A percentile compares a stretch with the other conserved stretches of the same genome.
These are phyloP conservation scores for Symbiodinium pilosum DNA, from an alignment of 73 alveolate species.

Conservation along the genomic window DNA sequence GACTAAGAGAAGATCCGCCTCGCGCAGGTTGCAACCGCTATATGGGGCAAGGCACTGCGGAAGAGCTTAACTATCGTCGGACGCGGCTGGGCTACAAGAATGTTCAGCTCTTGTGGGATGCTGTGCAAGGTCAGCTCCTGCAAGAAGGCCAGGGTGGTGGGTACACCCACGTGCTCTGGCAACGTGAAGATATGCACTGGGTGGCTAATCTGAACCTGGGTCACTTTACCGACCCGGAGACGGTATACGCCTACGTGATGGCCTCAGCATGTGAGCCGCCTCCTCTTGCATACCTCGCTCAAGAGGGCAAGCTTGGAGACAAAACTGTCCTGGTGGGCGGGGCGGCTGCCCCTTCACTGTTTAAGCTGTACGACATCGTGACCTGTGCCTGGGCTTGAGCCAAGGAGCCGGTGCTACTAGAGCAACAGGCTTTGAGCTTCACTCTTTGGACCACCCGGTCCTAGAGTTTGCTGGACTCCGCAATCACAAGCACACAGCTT, in stretches of 20 bases:
- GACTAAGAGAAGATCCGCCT: slow-evolving; percentile 23
- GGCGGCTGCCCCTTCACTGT: not conserved
- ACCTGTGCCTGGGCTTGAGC: not conserved
- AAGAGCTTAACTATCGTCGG: not conserved
- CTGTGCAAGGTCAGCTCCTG: not conserved
- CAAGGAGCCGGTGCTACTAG: too few relatives aligned
- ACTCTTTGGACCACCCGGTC: too few relatives aligned
- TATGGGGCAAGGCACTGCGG: not conserved
- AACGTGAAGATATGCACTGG: slow-evolving; percentile 31
- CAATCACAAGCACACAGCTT: not conserved
- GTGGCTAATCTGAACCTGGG: not conserved
- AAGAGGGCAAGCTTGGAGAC: not conserved
- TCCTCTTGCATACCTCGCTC: not conserved
- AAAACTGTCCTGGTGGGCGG: slow-evolving; percentile 2
- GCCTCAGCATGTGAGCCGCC: not conserved
- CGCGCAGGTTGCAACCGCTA: slow-evolving; percentile 4
- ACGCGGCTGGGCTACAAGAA: slow-evolving; percentile 15
- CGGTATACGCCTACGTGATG: not conserved
- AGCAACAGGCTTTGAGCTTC: too few relatives aligned
- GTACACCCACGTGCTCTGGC: slow-evolving; percentile 28
- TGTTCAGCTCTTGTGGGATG: not conserved
- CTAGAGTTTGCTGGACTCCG: too few relatives aligned
- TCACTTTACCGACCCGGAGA: not conserved
- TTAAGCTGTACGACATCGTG: slow-evolving; percentile 5
- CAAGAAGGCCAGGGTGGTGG: not conserved